phyloP scores from a whole-genome alignment of 169 alveolate genomes.

The Eimeria praecox region DNA sequence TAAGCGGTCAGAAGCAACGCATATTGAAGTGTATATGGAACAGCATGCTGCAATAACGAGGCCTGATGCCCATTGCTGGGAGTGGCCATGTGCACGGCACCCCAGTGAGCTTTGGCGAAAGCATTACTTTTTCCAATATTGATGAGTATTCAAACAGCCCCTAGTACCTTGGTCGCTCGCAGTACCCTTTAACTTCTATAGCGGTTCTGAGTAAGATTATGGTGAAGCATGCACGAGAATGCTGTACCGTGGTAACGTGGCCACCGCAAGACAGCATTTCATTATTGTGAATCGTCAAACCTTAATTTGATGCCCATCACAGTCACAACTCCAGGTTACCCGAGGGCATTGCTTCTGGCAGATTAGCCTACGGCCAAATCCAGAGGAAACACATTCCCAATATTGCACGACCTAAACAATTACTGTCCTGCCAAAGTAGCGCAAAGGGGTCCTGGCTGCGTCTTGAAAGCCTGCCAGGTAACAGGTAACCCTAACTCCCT shows the following conservation, averaged over 20 bases:
- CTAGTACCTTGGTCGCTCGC: not conserved
- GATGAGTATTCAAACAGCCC: not conserved
- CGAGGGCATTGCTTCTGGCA: not conserved
- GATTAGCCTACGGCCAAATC: not conserved
- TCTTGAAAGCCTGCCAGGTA: too few species aligned
- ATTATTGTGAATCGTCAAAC: too few species aligned
- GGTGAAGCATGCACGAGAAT: not conserved
- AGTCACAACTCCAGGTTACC: not conserved
- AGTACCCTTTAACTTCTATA: not conserved
- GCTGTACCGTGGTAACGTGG: not conserved
- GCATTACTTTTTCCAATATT: not conserved
- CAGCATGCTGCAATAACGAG: too few species aligned
- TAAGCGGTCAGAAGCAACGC: not conserved
- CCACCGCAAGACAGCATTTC: too few species aligned
- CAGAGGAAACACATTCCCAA: not conserved
- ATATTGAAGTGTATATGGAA: not conserved
- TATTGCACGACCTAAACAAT: not conserved
- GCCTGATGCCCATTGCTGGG: not conserved
- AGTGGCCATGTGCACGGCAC: too few species aligned
- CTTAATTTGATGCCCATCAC: too few species aligned
- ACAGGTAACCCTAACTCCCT: not conserved
- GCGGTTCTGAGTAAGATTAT: not conserved
- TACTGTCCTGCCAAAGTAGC: too few species aligned
- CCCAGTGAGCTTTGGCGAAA: not conserved
- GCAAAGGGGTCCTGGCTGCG: too few species aligned